Evolutionary conservation across 306 rosid genomes (phyloP), one percentile per base, ranked within the genome.

Genomic region (Begonia peltatifolia): DNA sequence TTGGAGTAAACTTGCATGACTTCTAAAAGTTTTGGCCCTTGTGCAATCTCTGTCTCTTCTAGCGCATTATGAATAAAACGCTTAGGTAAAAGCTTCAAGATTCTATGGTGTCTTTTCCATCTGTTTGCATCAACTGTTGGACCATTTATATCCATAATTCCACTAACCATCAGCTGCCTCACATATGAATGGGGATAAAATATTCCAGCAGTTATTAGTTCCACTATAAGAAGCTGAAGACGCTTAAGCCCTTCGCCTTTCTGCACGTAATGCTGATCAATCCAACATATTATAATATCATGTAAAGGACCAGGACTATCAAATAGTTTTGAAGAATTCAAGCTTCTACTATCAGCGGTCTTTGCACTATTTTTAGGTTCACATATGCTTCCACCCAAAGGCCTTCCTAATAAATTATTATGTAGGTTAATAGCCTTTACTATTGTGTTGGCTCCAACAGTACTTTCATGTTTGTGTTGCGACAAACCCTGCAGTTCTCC

Each of bases 231-330:
- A 52, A 86, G 79, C 63, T 86, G 79, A 17, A 86, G 69, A 47
- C 92, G 81, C 56, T 83, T 79, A 67, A 67, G 72, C 61, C 94
- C 99, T 75, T 80, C 92, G 61, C 92, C 81, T 69, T 81, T 79
- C 47, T 68, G 79, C 60, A 83, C 79, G 43, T 69, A 81, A 81
- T 90, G 95, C 63, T 90, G 99, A 79, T 90, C 99, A 73, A 90
- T 83, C 99, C 99, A 90, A 77, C 95, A 83, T 20, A 86, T 95
- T 56, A 90, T 55, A 62, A 83, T 77, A 79, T 86, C 95, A 58
- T 90, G 99, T 5, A 90, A 89, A 38, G 99, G 84, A 49, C 95
- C 94, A 1, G 94, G 94, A 68, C 99, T 86, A 56, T 86, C 94
- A 67, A 77, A 80, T 55, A 83, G 47, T 49, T 67, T 72, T 16